Evolutionary conservation across 345 rosid species (phyloP), one percentile per base, ranked within the genome.

Genomic region (Hibiscus tridactylites): DNA sequence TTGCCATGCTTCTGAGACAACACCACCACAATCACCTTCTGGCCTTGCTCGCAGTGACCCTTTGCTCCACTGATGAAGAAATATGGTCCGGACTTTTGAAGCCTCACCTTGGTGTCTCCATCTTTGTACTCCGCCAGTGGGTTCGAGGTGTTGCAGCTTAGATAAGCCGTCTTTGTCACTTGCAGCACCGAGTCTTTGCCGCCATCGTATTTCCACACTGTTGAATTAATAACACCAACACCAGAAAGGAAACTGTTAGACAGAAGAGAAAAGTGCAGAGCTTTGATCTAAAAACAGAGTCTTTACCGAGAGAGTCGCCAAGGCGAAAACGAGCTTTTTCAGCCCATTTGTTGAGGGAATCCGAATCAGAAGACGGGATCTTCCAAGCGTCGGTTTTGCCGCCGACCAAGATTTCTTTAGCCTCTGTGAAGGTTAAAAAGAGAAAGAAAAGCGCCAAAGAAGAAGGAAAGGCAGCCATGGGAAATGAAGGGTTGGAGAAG

Each of bases 331-430:
- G 89, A 13, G 86, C 53, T 9, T 62, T 81, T 74, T 75, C 86
- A 53, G 96, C 97, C 97, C 97, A 91, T 74, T 77, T 71, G 78
- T 88, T 88, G 72, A 91, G 93, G 7, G 93, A 83, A 68, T 85
- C 88, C 4, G 97, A 73, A 59, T 89, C 80, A 0, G 92, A 86
- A 72, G 88, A 83, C 1, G 90, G 92, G 72, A 83, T 63, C 70
- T 84, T 84, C 92, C 92, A 88, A 16, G 83, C 82, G 16, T 52
- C 84, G 2, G 75, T 3, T 71, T 83, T 83, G 71, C 86, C 87
- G 12, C 92, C 92, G 16, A 86, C 87, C 65, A 84, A 1, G 61
- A 86, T 58, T 58, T 58, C 62, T 4, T 58, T 26, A 24, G 15
- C 61, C 26, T 58, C 33, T 24, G 61, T 12, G 26, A 21, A 56